Evolutionary conservation across 306 rosid genomes (phyloP), one percentile per base, ranked within the genome.

Genomic region (Aeschynomene evenia): DNA sequence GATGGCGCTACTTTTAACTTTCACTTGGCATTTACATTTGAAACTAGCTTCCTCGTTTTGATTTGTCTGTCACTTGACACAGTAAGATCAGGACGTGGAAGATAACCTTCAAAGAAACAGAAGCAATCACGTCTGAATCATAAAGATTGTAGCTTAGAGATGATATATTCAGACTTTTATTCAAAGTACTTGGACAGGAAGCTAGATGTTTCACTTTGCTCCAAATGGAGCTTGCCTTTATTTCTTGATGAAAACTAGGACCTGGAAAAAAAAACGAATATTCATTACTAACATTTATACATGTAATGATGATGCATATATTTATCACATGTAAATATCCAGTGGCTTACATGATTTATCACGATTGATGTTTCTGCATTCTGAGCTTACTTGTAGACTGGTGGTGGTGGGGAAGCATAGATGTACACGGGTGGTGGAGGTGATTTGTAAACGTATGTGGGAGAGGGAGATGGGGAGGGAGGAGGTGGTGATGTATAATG

Each of bases 321-420:
- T 9, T 49, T 18, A 21, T 37, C 16, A 50, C 2, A n/a, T 29
- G n/a, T 70, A 55, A 24, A 24, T 58, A 48, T 23, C 7, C 7
- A 12, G 46, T 26, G 43, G 84, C 98, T 86, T 84, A 94, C 98
- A 77, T 82, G 81, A 87, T 79, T 60, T 65, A 68, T 59, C 33
- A 68, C 9, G 45, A 79, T 26, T 33, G 51, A 52, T 16, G 57
- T 39, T 21, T 59, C 50, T 5, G 21, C 56, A 40, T 11, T 20
- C 22, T 6, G 34, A 36, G 45, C 84, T 75, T 86, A 93, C 68
- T 79, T 83, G 64, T 77, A 67, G 18, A 66, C 56, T 4, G 89
- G 89, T 45, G 89, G 89, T 43, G 89, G 89, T 24, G 89, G 89
- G 73, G 89, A 85, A 46, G 89, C 82, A 53, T 87, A 87, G 56